phyloP scores from a whole-genome alignment of 805 yeast genomes.

The Hanseniaspora pseudoguilliermondii region DNA sequence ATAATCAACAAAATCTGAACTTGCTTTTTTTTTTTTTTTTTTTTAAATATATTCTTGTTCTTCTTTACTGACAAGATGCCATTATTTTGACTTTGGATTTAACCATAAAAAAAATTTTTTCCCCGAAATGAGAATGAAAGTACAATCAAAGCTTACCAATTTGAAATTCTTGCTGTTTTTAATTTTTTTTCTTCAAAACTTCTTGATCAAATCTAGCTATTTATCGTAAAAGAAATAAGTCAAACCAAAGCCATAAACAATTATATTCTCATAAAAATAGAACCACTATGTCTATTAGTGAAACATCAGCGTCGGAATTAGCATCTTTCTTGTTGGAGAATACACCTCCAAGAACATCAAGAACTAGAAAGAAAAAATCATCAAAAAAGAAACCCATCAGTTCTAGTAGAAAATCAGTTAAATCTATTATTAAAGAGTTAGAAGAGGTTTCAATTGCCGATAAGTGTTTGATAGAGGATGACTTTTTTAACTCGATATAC shows the following conservation, averaged over 20 bases:
- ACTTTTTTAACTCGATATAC: background rate
- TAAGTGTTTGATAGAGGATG: background rate
- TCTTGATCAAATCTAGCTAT: too few species aligned
- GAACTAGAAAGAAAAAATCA: background rate
- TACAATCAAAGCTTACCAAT: too few species aligned
- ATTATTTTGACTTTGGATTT: too few species aligned
- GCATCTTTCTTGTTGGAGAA: conserved; percentile 6
- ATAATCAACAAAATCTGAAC: background rate
- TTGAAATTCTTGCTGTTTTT: too few species aligned
- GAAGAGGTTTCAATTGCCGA: background rate
- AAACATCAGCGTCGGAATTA: conserved; percentile 5
- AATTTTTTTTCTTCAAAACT: too few species aligned
- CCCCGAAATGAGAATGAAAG: too few species aligned
- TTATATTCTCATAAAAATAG: background rate
- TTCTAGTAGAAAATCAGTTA: background rate
- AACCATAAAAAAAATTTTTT: too few species aligned
- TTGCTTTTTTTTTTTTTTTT: too few species aligned
- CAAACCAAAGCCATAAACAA: background rate
- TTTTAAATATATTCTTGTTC: too few species aligned
- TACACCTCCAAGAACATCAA: background rate
- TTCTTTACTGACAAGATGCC: too few species aligned
- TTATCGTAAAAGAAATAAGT: too few species aligned
- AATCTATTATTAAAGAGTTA: background rate
- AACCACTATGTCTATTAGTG: background rate
- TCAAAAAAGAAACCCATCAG: background rate